Evolutionary conservation across 768 basidiomycete species (phyloP).

Genomic region (Chlorophyllum brunneum): DNA sequence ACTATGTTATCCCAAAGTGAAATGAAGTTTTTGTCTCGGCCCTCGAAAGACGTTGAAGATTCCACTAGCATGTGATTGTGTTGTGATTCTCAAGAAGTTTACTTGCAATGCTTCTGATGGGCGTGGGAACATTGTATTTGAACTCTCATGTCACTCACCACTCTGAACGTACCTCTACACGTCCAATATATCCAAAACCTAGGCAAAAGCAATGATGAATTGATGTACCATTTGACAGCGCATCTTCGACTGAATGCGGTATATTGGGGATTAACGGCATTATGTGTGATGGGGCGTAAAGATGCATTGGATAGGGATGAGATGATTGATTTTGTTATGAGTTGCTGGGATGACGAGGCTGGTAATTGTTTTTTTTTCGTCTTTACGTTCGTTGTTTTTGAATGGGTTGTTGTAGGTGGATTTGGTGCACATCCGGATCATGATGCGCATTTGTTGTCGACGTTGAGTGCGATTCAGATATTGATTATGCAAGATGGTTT

Average conservation of each 20-base stretch:
- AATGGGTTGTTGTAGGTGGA: slow-evolving; percentile 51
- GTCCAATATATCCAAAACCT: slow-evolving; percentile 74
- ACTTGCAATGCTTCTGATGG: too few relatives aligned
- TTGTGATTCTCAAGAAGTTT: too few relatives aligned
- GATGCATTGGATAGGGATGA: slow-evolving; percentile 82
- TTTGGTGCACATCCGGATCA: slow-evolving; percentile 93
- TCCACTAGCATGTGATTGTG: too few relatives aligned
- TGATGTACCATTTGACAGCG: slow-evolving; percentile 85
- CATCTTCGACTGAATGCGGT: slow-evolving; percentile 95
- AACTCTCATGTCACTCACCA: not conserved
- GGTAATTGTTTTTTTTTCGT: slow-evolving; percentile 38
- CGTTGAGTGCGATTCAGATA: slow-evolving; percentile 91
- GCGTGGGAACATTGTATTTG: too few relatives aligned
- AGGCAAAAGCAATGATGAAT: slow-evolving; percentile 79
- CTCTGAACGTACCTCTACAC: slow-evolving; percentile 45
- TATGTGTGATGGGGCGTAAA: slow-evolving; percentile 72
- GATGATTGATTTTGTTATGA: slow-evolving; percentile 86
- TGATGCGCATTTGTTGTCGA: slow-evolving; percentile 85
- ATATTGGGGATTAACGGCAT: slow-evolving; percentile 93
- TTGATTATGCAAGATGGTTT: slow-evolving; percentile 81
- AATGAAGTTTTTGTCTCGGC: too few relatives aligned
- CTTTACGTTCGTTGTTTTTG: not conserved
- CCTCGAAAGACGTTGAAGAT: too few relatives aligned
- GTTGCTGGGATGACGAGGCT: slow-evolving; percentile 91
- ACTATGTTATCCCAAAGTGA: too few relatives aligned